Evolutionary conservation across 345 rosid genomes (phyloP), one percentile per base, ranked within the genome.

Genomic region (Psidium guajava): DNA sequence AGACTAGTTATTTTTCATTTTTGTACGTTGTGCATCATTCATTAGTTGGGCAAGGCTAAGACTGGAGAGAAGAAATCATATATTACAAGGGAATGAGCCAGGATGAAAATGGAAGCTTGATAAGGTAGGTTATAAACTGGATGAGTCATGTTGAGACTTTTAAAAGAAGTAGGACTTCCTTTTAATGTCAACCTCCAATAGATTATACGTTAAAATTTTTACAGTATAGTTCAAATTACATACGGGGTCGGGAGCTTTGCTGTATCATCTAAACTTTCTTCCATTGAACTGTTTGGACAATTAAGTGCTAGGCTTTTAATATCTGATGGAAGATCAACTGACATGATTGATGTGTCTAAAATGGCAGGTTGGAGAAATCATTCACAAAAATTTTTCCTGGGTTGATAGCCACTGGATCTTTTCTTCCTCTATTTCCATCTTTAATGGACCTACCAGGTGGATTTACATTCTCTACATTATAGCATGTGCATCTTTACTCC

Each of bases 401-500:
- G 85, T 64, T 96, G 88, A 93, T 94, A 69, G 95, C 99, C 74
- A 91, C 96, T 77, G 98, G 96, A 8, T 97, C 98, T 85, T 95
- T 97, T 91, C 98, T 97, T 87, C 98, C 98, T 47, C 90, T 96
- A 15, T 94, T 96, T 92, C 94, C 97, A 85, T 94, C 98, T 88
- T 85, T 97, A 83, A 59, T 96, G 86, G 98, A 97, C 88, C 91
- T 97, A 90, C 99, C 99, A 86, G 90, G 99, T 97, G 87, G 91
- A 93, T 89, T 88, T 64, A 20, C 61, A 32, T 32, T 16, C 77
- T 69, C 77, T 32, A 69, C 42, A 18, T 69, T 69, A 69, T 36
- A 69, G 10, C 47, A 18, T 20, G 24, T 69, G 77, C 47, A 36
- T 69, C 47, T 32, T 69, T 69, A 69, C 47, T 36, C 77, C 13